phyloP scores from a whole-genome alignment of 2,329 filamentous ascomycete genomes.

The Delphinella strobiligena region DNA sequence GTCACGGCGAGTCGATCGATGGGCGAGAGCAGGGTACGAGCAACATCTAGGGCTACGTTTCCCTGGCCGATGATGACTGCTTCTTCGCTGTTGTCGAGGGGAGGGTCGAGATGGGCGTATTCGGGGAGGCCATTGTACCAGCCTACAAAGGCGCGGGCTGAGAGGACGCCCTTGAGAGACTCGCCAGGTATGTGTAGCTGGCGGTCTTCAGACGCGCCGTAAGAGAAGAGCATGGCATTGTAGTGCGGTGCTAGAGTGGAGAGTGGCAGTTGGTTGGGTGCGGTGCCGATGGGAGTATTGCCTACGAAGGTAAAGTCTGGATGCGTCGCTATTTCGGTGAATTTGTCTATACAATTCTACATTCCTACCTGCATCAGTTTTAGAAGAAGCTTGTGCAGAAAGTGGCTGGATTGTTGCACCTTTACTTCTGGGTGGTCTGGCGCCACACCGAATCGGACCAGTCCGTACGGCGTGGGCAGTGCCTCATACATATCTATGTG shows the following conservation, averaged over 20 bases:
- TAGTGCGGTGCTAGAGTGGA: conserved; percentile 65
- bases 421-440: conserved; percentile 98
- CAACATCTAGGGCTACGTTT: conserved; percentile 91
- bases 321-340: conserved; percentile 73
- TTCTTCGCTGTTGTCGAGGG: conserved; percentile 63
- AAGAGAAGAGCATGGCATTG: conserved; percentile 83
- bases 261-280: conserved; percentile 45
- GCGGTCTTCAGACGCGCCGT: conserved; percentile 78
- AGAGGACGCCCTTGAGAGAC: conserved; percentile 63
- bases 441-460: conserved; percentile 91
- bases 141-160: conserved; percentile 84
- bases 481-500: conserved; percentile 93
- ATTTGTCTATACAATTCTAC: conserved; percentile 90
- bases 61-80: conserved; percentile 88
- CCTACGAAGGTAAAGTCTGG: conserved; percentile 82
- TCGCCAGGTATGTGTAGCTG: conserved; percentile 73
- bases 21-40: conserved; percentile 70
- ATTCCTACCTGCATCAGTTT: neutral
- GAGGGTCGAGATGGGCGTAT: conserved; percentile 58
- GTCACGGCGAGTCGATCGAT: conserved; percentile 64
- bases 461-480: conserved; percentile 80
- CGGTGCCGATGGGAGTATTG: conserved; percentile 67
- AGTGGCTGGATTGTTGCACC: conserved; percentile 48
- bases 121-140: conserved; percentile 98
- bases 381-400: neutral